Percentiles rank a stretch among this genome's conserved stretches.
Evolutionary conservation across 2,329 filamentous ascomycete species (phyloP).

Genomic region (Cladophialophora psammophila): DNA sequence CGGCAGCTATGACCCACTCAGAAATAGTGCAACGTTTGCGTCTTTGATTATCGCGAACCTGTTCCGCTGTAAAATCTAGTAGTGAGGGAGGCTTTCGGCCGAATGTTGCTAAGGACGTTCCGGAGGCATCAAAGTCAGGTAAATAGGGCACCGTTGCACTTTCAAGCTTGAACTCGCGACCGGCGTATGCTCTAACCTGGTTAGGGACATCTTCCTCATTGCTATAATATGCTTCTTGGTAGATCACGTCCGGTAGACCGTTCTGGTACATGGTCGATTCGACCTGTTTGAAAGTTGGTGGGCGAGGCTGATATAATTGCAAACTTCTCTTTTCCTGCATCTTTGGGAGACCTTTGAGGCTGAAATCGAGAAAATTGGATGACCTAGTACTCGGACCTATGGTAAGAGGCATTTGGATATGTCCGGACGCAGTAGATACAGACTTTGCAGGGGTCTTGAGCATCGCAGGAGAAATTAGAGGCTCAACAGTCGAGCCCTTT

Average conservation of each 20-base stretch:
- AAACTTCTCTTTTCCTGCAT: not conserved
- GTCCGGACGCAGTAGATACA: conserved; percentile 14
- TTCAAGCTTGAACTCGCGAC: conserved; percentile 80
- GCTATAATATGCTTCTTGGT: conserved; percentile 86
- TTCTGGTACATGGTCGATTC: conserved; percentile 62
- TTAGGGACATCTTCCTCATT: conserved; percentile 82
- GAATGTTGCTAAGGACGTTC: conserved; percentile 62
- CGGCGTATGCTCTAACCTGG: conserved; percentile 81
- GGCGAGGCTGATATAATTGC: conserved; percentile 41
- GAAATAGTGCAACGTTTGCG: conserved; percentile 67
- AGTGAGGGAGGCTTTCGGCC: conserved; percentile 60
- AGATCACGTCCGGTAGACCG: conserved; percentile 72
- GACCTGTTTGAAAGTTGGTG: conserved; percentile 50
- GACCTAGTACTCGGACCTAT: conserved; percentile 15
- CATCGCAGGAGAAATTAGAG: conserved; percentile 9
- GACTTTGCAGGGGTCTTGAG: conserved; percentile 22
- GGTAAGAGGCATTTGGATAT: conserved; percentile 20
- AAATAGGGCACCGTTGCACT: conserved; percentile 80
- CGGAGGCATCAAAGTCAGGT: conserved; percentile 75
- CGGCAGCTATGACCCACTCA: conserved; percentile 77
- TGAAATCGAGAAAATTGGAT: not conserved
- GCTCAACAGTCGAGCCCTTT: conserved; percentile 36
- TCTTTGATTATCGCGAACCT: conserved; percentile 60
- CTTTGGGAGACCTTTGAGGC: conserved; percentile 9
- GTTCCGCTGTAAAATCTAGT: conserved; percentile 61